Evolutionary conservation across 1,284 basidiomycete species (phyloP), one percentile per base, ranked within the genome.

Genomic region (Omphalotus olearius): DNA sequence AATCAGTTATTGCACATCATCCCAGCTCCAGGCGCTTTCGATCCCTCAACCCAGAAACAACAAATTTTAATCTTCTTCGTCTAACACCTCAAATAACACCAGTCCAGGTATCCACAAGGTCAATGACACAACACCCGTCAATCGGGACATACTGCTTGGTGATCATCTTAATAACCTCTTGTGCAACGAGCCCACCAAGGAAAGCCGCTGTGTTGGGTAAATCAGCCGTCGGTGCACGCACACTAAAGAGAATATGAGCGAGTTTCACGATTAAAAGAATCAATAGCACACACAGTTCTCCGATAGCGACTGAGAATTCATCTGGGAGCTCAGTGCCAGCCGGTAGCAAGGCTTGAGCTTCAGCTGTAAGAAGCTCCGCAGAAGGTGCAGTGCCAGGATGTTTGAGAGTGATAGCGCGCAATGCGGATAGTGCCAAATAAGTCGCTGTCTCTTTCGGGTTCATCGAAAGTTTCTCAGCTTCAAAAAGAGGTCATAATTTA

Each of bases 121-220:
- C 94, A 49, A 96, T 76, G 23, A 93, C 75, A 58, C 89, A 92
- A 56, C 87, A 88, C 17, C 93, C 92, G 60, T 90, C 84, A 52
- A 97, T 79, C 2, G 96, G 96, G 17, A 93, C 78, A 67, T 99
- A 99, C 70, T 99, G 97, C 64, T 85, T 86, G 55, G 96, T 98
- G 61, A 98, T 88, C 68, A 98, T 79, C 78, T 99, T 99, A 79
- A 99, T 98, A 6, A 86, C 85, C 69, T 99, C 97, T 62, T 99
- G 97, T n/a, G 93, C 93, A 23, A 95, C 89, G 16, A 99, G 69
- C 0, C 96, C 97, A 13, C 97, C 97, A 2, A 98, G 71, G 63
- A 99, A 84, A 0, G 94, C 94, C 0, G 97, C 91, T 0, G 88
- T 95, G 57, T 93, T 95, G 0, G 96, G 94, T 1, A 98, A 70